Percentiles rank a stretch among this genome's conserved stretches.
These are phyloP conservation scores for Lipomyces yamadae DNA, from an alignment of 805 yeast species.

Conservation along the genomic window DNA sequence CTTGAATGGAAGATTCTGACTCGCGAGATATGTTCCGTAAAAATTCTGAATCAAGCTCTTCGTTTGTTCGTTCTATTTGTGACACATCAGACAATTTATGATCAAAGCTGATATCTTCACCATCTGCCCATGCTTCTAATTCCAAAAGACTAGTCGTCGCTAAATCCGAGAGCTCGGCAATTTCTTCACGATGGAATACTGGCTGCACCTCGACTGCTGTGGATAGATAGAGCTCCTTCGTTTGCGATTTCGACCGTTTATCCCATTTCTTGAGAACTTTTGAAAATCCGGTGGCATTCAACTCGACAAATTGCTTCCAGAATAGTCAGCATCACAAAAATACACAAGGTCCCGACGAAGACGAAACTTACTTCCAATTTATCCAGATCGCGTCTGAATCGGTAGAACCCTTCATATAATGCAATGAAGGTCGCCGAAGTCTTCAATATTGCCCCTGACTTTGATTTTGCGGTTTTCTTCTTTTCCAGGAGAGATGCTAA, in stretches of 20 bases:
- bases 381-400: slow-evolving; percentile 85
- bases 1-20: slow-evolving; percentile 49
- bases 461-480: slow-evolving; percentile 56
- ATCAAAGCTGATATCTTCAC: slow-evolving; percentile 49
- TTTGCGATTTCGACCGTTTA: slow-evolving; percentile 90
- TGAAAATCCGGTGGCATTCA: slow-evolving; percentile 94
- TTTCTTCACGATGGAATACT: slow-evolving; percentile 87
- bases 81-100: slow-evolving; percentile 33
- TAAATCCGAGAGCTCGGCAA: slow-evolving; percentile 80
- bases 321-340: neutral
- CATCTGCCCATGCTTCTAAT: slow-evolving; percentile 70
- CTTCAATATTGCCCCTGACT: slow-evolving; percentile 56
- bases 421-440: slow-evolving; percentile 80
- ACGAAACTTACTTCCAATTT: slow-evolving; percentile 55
- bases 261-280: slow-evolving; percentile 98
- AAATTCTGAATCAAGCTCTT: slow-evolving; percentile 35
- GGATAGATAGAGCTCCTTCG: slow-evolving; percentile 86
- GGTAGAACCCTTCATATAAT: slow-evolving; percentile 83
- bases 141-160: slow-evolving; percentile 60
- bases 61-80: slow-evolving; percentile 36
- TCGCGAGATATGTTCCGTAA: slow-evolving; percentile 31
- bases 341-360: no score
- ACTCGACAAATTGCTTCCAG: slow-evolving; percentile 79
- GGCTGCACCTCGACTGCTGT: slow-evolving; percentile 97
- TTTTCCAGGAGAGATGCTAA: slow-evolving; percentile 76